These are phyloP conservation scores for Elongisporangium undulatum DNA, from an alignment of 352 stramenopile species.

Conservation along the genomic window DNA sequence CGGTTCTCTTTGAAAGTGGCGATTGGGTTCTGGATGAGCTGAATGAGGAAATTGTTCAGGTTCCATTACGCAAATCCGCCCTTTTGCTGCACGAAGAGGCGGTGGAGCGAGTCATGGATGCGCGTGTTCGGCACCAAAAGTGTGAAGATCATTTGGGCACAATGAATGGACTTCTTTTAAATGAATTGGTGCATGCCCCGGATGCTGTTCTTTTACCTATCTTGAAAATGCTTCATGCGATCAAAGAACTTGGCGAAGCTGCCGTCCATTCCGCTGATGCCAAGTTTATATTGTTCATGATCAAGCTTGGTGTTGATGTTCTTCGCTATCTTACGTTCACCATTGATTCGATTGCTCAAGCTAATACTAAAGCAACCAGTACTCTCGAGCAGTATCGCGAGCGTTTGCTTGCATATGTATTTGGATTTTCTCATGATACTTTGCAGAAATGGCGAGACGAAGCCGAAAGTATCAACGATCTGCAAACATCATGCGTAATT, in stretches of 20 bases:
- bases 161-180: constrained; percentile 96
- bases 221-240: constrained; percentile 78
- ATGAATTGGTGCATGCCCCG: constrained; percentile 96
- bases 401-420: constrained; percentile 48
- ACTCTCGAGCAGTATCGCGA: constrained; percentile 44
- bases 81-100: constrained; percentile 79
- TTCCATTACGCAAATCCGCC: constrained; percentile 80
- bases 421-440: constrained; percentile 66
- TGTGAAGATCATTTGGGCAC: constrained; percentile 91
- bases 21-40: constrained; percentile 73
- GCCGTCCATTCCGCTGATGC: constrained; percentile 81
- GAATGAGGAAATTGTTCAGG: constrained; percentile 61
- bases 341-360: constrained; percentile 44
- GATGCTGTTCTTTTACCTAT: constrained; percentile 77
- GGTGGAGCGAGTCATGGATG: constrained; percentile 69
- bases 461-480: constrained; percentile 65
- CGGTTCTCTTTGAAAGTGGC: constrained; percentile 88
- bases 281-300: constrained; percentile 87
- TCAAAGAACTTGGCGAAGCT: constrained; percentile 76
- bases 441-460: constrained; percentile 78
- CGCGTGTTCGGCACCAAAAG: constrained; percentile 68
- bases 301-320: constrained; percentile 79
- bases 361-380: neutral
- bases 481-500: constrained; percentile 81
- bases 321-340: constrained; percentile 75